phyloP scores from a whole-genome alignment of 495 filamentous ascomycete species.

The Trichocladium uniseriatum region DNA sequence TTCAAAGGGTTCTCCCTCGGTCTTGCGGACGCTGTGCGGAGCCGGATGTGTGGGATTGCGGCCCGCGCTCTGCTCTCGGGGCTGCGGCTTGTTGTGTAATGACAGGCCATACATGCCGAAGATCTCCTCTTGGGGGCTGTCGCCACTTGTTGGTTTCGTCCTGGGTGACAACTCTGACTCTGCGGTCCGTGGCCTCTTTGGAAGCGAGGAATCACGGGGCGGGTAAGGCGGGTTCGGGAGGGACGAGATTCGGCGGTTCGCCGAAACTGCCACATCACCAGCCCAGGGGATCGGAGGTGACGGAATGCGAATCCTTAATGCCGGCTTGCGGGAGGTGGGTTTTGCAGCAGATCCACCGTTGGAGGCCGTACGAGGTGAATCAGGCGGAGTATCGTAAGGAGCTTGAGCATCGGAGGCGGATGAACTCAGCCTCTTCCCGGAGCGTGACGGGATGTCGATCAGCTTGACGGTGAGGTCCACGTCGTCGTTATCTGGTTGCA shows the following conservation, averaged over 20 bases:
- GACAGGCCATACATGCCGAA: too few relatives aligned
- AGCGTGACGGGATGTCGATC: conserved; percentile 13
- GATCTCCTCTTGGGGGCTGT: background rate
- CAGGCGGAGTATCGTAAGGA: background rate
- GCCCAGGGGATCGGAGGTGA: conserved; percentile 2
- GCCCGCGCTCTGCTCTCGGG: background rate
- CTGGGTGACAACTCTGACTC: conserved; percentile 1
- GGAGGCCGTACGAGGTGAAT: background rate
- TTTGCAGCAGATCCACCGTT: background rate
- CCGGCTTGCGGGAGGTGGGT: conserved; percentile 3
- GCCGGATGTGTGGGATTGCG: too few relatives aligned
- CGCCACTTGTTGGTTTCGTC: background rate
- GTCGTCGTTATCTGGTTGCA: conserved; percentile 29
- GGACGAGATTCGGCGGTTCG: background rate
- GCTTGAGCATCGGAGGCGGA: background rate
- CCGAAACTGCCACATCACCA: background rate
- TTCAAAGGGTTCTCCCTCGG: conserved; percentile 14
- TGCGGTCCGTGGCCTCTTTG: background rate
- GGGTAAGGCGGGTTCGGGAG: background rate
- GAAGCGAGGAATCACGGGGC: background rate
- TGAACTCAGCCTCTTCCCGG: background rate
- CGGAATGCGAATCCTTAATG: conserved; percentile 6
- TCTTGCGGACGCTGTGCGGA: background rate
- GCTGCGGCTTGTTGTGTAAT: background rate
- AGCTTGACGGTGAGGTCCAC: conserved; percentile 28